These are phyloP conservation scores for Hypoxylon rubiginosum DNA, from an alignment of 2,329 filamentous ascomycete species.

Conservation along the genomic window DNA sequence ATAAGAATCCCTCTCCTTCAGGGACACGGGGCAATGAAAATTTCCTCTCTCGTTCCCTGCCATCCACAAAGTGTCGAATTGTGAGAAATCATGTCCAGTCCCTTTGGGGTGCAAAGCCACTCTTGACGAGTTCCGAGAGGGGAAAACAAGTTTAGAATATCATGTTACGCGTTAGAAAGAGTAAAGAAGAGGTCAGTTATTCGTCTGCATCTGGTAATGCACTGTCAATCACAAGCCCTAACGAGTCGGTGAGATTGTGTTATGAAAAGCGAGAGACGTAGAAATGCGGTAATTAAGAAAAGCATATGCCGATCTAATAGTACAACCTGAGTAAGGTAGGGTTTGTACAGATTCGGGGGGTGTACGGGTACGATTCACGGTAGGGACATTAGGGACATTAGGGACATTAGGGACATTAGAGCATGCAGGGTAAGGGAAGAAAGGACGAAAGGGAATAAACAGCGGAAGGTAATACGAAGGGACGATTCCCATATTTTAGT, in stretches of 20 bases:
- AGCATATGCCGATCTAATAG: slow-evolving; percentile 21
- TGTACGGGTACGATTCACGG: neutral
- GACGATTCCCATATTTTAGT: slow-evolving; percentile 21
- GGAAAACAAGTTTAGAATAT: slow-evolving; percentile 19
- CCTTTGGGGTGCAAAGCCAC: slow-evolving; percentile 11
- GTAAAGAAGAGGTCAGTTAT: slow-evolving; percentile 12
- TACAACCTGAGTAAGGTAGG: slow-evolving; percentile 14
- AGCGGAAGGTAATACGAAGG: slow-evolving; percentile 6
- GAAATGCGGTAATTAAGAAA: slow-evolving; percentile 22
- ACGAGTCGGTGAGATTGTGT: neutral
- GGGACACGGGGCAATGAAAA: slow-evolving; percentile 4
- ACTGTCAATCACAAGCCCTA: slow-evolving; percentile 13
- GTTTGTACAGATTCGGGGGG: neutral
- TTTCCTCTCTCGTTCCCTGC: slow-evolving; percentile 17
- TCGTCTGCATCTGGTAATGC: slow-evolving; percentile 21
- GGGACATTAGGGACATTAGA: neutral
- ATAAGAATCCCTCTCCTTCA: slow-evolving; percentile 3
- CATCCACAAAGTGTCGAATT: slow-evolving; percentile 12
- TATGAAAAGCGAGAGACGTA: slow-evolving; percentile 23
- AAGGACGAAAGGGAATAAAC: neutral
- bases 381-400: neutral
- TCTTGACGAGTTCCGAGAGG: neutral
- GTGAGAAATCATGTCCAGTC: slow-evolving; percentile 30
- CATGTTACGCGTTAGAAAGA: slow-evolving; percentile 17
- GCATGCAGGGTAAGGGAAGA: neutral